phyloP scores from a whole-genome alignment of 352 stramenopile genomes.

The Chrysophaeum taylorii region DNA sequence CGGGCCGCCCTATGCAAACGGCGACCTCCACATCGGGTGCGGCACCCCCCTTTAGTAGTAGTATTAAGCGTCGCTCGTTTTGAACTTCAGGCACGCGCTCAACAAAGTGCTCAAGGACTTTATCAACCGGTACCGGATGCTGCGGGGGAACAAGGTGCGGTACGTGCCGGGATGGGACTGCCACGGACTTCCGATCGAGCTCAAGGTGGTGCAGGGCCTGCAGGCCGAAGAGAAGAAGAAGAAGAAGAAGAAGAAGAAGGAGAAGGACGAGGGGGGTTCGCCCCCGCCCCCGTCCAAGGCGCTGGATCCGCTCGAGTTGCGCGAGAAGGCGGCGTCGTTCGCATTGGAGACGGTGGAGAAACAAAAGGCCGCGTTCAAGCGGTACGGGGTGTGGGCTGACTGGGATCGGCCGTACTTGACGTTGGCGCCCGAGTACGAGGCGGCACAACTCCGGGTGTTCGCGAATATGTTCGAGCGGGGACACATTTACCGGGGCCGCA shows the following conservation, averaged over 20 bases:
- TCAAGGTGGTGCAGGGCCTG: conserved; percentile 89
- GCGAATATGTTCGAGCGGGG: conserved; percentile 88
- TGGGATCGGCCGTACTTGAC: conserved; percentile 80
- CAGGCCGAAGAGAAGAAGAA: conserved; percentile 48
- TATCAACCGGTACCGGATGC: conserved; percentile 87
- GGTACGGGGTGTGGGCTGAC: conserved; percentile 80
- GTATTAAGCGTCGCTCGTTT: no score
- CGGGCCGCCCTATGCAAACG: conserved; percentile 96
- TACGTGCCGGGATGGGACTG: conserved; percentile 98
- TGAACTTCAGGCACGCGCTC: conserved; percentile 61
- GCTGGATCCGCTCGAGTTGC: conserved; percentile 75
- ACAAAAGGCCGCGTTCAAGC: conserved; percentile 78
- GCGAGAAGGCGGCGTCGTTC: conserved; percentile 74
- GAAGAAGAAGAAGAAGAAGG: conserved; percentile 40
- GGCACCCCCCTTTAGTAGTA: conserved; percentile 78
- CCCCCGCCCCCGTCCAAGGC: conserved; percentile 10
- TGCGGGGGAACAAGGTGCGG: conserved; percentile 78
- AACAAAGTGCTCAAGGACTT: conserved; percentile 89
- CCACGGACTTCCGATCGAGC: conserved; percentile 95
- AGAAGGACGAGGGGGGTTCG: conserved; percentile 35
- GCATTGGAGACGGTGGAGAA: conserved; percentile 78
- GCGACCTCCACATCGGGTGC: conserved; percentile 94
- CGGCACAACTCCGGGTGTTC: conserved; percentile 88
- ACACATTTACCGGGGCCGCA: conserved; percentile 90
- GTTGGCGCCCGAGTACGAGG: conserved; percentile 86